A percentile compares a stretch with the other conserved stretches of the same genome.
Conservation (phyloP, 192 early-diverging fungal species). For the Mortierella claussenii region DNA sequence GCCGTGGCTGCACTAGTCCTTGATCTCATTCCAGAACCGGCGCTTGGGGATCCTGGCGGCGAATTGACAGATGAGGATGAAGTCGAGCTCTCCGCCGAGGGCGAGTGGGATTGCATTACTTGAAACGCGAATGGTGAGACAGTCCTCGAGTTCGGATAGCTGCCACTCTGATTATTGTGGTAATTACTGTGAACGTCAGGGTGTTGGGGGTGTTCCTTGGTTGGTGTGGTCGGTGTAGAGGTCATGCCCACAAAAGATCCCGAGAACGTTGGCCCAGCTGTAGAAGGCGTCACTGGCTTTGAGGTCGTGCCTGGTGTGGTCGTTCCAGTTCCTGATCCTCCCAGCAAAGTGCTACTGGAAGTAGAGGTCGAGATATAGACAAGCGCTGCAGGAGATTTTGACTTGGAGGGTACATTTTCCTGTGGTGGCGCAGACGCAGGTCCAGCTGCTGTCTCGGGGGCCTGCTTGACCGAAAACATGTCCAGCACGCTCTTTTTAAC, state of each 20-base stretch:
- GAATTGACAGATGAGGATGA: conserved; percentile 29
- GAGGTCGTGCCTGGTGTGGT: not conserved
- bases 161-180: conserved; percentile 1
- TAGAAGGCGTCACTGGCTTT: not conserved
- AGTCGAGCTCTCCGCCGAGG: conserved; percentile 25
- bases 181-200: not conserved
- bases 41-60: conserved; percentile 40
- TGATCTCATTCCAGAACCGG: too few relatives aligned
- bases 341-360: not conserved
- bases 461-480: not conserved
- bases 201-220: not conserved
- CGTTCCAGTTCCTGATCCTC: not conserved
- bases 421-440: not conserved
- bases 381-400: not conserved
- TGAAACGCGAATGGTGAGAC: conserved; percentile 44
- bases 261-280: not conserved
- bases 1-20: not conserved
- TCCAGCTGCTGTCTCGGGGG: not conserved
- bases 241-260: not conserved
- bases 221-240: conserved; percentile 10
- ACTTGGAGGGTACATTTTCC: not conserved
- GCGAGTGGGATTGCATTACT: conserved; percentile 37
- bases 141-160: conserved; percentile 44
- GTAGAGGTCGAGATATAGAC: not conserved
- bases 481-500: not conserved